A percentile compares a stretch with the other conserved stretches of the same genome.
Conservation (phyloP, 768 basidiomycete species). For the Russula brevipes region DNA sequence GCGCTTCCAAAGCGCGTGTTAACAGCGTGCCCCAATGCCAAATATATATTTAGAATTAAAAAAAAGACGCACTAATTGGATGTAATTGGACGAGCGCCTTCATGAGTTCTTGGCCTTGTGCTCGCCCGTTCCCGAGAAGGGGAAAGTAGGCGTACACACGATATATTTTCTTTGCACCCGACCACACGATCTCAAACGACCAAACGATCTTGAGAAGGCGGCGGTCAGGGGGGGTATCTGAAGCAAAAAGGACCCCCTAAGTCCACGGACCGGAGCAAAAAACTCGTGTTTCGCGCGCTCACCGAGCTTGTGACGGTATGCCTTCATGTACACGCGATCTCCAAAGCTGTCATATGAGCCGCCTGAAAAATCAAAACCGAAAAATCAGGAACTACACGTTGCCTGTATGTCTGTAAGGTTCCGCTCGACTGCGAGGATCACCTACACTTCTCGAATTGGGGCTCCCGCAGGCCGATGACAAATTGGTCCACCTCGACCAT, state of each 20-base stretch:
- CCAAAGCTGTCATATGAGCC: constrained; percentile 23
- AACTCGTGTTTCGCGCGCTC: background rate
- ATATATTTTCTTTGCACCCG: constrained; percentile 21
- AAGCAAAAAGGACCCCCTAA: constrained; percentile 3
- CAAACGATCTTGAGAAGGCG: constrained; percentile 21
- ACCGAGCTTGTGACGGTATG: constrained; percentile 23
- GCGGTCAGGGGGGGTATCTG: constrained; percentile 21
- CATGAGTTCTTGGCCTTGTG: constrained; percentile 23
- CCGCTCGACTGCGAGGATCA: constrained; percentile 10
- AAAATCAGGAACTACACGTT: constrained; percentile 17
- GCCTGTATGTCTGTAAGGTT: constrained; percentile 6
- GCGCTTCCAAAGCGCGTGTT: constrained; percentile 22
- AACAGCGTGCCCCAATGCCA: constrained; percentile 18
- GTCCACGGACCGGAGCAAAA: constrained; percentile 17
- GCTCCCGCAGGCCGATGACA: constrained; percentile 22
- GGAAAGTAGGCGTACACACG: constrained; percentile 23
- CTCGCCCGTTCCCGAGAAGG: constrained; percentile 23
- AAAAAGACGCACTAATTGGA: constrained; percentile 21
- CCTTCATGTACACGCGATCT: constrained; percentile 24
- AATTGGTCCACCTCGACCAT: constrained; percentile 24
- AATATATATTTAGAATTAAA: constrained; percentile 1
- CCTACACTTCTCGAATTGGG: constrained; percentile 23
- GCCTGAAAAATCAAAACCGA: constrained; percentile 3
- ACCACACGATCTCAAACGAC: constrained; percentile 23
- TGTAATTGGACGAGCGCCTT: constrained; percentile 23